Evolutionary conservation across 495 filamentous ascomycete species (phyloP).

Genomic region (Apodospora peruviana): DNA sequence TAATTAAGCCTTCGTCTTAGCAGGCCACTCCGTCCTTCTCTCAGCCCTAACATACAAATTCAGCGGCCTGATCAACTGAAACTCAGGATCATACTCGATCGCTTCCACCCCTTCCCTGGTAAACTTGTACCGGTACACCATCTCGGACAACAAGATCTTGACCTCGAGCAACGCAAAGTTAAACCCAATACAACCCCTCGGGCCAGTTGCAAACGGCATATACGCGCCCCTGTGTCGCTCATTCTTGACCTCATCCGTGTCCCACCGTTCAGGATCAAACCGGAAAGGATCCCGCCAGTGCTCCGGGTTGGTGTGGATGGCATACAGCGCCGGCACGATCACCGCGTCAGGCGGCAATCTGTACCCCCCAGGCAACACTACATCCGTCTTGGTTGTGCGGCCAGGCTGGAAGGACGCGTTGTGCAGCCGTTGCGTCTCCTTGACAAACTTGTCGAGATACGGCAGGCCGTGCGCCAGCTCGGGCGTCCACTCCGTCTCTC

Average conservation of each 20-base stretch:
- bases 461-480: constrained; percentile 35
- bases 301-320: constrained; percentile 48
- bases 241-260: constrained; percentile 41
- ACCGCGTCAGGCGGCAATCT: constrained; percentile 39
- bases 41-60: constrained; percentile 2
- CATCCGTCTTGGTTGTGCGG: constrained; percentile 44
- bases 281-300: constrained; percentile 46
- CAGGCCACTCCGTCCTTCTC: constrained; percentile 1
- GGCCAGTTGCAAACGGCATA: constrained; percentile 47
- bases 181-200: constrained; percentile 51
- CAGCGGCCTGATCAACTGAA: constrained; percentile 3
- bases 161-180: constrained; percentile 53
- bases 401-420: constrained; percentile 52
- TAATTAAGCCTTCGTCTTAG: neutral
- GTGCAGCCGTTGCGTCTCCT: constrained; percentile 52
- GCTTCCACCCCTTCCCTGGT: constrained; percentile 26
- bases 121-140: constrained; percentile 51
- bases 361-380: constrained; percentile 53
- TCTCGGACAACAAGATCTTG: constrained; percentile 45
- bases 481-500: constrained; percentile 31
- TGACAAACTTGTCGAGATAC: constrained; percentile 52
- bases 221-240: constrained; percentile 38
- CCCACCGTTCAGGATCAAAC: constrained; percentile 54
- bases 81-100: constrained; percentile 4
- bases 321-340: constrained; percentile 45